Percentiles rank a stretch among this genome's conserved stretches.
phyloP scores from a whole-genome alignment of 345 rosid genomes.

The Brassica rapa region DNA sequence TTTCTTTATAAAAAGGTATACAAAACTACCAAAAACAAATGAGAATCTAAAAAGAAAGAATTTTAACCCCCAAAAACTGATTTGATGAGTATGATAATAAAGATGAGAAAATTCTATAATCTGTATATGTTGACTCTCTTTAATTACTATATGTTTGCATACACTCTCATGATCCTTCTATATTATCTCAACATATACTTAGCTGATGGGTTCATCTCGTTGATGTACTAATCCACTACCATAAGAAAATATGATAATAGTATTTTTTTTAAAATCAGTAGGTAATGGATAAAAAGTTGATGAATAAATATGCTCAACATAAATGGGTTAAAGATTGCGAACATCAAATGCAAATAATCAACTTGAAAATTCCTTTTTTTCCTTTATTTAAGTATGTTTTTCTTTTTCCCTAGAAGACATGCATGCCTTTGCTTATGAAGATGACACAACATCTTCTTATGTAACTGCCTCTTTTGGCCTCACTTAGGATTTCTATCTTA shows the following conservation, averaged over 20 bases:
- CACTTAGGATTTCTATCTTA: constrained; percentile 4
- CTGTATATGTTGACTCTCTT: not conserved
- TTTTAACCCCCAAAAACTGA: not conserved
- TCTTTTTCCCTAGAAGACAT: constrained; percentile 23
- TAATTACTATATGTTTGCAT: not conserved
- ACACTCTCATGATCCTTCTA: not conserved
- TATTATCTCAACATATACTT: not conserved
- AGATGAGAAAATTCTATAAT: not conserved
- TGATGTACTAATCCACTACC: not conserved
- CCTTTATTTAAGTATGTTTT: constrained; percentile 7
- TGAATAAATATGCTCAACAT: not conserved
- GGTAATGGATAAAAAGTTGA: not conserved
- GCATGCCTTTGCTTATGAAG: constrained; percentile 36
- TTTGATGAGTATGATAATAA: not conserved
- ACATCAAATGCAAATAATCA: constrained; percentile 25
- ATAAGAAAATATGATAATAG: not conserved
- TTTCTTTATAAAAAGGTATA: not conserved
- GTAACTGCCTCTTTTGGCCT: constrained; percentile 33
- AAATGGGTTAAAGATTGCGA: constrained; percentile 24
- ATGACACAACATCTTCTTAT: constrained; percentile 40
- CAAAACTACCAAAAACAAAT: not conserved
- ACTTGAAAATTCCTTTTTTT: constrained; percentile 15
- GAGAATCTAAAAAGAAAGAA: not conserved
- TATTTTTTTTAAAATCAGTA: not conserved
- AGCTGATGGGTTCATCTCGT: not conserved